Conservation (phyloP, 768 basidiomycete genomes). For the Hericium erinaceus region DNA sequence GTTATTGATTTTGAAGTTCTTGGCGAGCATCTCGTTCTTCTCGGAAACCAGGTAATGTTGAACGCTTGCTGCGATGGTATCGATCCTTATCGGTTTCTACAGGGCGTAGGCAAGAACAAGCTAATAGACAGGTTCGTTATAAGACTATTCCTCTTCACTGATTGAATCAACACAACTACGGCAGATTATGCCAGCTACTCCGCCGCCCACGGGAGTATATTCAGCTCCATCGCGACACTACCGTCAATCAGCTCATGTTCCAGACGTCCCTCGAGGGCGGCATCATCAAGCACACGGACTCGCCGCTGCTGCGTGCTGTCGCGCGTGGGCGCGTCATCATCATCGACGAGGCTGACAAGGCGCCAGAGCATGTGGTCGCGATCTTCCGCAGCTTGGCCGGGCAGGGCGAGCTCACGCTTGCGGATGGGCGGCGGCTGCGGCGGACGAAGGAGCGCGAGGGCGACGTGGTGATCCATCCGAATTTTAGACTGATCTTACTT, state of each 20-base stretch:
- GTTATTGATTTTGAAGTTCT: slow-evolving; percentile 54
- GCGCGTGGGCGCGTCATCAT: slow-evolving; percentile 54
- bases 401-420: slow-evolving; percentile 52
- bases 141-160: background rate
- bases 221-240: slow-evolving; percentile 62
- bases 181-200: slow-evolving; percentile 51
- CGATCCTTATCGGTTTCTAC: background rate
- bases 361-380: slow-evolving; percentile 64
- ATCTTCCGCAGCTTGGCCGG: slow-evolving; percentile 63
- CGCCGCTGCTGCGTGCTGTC: slow-evolving; percentile 57
- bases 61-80: background rate
- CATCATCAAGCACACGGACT: slow-evolving; percentile 51
- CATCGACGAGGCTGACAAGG: slow-evolving; percentile 67
- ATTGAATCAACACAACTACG: background rate
- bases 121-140: slow-evolving; percentile 46
- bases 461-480: slow-evolving; percentile 54
- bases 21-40: slow-evolving; percentile 52
- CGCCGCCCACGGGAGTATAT: slow-evolving; percentile 59
- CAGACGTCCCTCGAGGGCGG: slow-evolving; percentile 52
- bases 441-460: slow-evolving; percentile 34
- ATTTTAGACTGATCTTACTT: slow-evolving; percentile 53
- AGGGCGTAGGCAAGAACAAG: slow-evolving; percentile 66
- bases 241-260: slow-evolving; percentile 64
- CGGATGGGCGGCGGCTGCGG: slow-evolving; percentile 53
- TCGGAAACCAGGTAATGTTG: slow-evolving; percentile 51